Conservation (phyloP, 2,329 filamentous ascomycete species). For the Nigrospora oryzae region DNA sequence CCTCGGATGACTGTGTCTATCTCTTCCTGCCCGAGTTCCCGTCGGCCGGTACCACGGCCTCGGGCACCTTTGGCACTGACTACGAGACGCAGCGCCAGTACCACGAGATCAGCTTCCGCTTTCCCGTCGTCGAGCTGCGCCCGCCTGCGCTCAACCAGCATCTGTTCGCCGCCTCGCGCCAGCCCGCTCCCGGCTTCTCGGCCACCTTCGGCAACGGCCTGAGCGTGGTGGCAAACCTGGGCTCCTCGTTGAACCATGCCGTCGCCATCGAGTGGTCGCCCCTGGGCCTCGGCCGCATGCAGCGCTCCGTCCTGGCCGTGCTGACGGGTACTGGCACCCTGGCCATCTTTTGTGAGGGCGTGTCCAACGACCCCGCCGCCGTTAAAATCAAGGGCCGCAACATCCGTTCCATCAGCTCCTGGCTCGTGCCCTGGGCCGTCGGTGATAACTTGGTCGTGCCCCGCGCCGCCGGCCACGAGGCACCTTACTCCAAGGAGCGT, state of each 20-base stretch:
- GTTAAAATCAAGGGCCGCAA: slow-evolving; percentile 22
- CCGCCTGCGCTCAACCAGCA: slow-evolving; percentile 17
- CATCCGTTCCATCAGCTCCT: slow-evolving; percentile 33
- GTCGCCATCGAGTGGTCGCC: slow-evolving; percentile 50
- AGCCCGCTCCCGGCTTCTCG: slow-evolving; percentile 17
- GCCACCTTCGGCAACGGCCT: slow-evolving; percentile 34
- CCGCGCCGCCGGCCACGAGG: slow-evolving; percentile 21
- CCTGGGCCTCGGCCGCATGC: slow-evolving; percentile 44
- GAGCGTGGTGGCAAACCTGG: slow-evolving; percentile 36
- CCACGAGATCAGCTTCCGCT: slow-evolving; percentile 20
- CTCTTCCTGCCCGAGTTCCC: slow-evolving; percentile 40
- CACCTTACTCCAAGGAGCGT: slow-evolving; percentile 22
- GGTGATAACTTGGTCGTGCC: slow-evolving; percentile 43
- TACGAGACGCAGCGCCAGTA: slow-evolving; percentile 17
- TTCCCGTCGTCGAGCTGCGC: slow-evolving; percentile 17
- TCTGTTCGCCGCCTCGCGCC: slow-evolving; percentile 15
- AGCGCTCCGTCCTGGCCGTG: slow-evolving; percentile 41
- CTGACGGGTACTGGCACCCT: slow-evolving; percentile 42
- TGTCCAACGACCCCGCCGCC: slow-evolving; percentile 11
- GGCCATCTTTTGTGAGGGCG: slow-evolving; percentile 42
- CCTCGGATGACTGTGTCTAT: slow-evolving; percentile 45
- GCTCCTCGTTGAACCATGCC: slow-evolving; percentile 45
- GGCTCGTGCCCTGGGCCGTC: slow-evolving; percentile 48
- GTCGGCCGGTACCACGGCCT: slow-evolving; percentile 7
- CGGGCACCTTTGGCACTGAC: slow-evolving; percentile 2